A percentile compares a stretch with the other conserved stretches of the same genome.
Evolutionary conservation across 371 early-diverging fungal genomes (phyloP).

Genomic region (Mucor piriformis): DNA sequence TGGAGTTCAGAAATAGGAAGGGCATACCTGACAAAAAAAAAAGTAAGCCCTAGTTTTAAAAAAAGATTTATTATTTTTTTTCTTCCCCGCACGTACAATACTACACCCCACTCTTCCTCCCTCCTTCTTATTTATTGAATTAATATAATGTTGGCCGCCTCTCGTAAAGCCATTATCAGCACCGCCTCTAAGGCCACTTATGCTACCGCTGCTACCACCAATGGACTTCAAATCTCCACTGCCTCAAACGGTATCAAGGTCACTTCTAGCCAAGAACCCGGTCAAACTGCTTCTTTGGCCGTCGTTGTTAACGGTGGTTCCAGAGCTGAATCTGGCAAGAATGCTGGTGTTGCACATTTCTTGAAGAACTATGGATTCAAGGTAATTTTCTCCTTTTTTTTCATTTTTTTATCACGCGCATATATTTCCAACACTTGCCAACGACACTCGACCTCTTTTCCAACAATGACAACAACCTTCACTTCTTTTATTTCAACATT

Average conservation of each 20-base stretch:
- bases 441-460: neutral
- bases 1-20: too few relatives aligned
- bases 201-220: conserved; percentile 55
- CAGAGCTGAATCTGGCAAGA: conserved; percentile 75
- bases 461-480: neutral
- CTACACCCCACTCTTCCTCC: conserved; percentile 31
- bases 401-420: neutral
- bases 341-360: conserved; percentile 86
- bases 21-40: conserved; percentile 3
- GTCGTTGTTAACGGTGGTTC: conserved; percentile 90
- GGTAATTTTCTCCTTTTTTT: conserved; percentile 50
- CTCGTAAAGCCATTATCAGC: conserved; percentile 66
- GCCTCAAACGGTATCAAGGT: conserved; percentile 65
- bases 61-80: conserved; percentile 11
- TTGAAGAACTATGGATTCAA: conserved; percentile 92
- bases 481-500: too few relatives aligned
- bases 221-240: conserved; percentile 39
- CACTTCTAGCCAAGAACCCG: conserved; percentile 61
- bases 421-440: neutral
- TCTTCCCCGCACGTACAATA: conserved; percentile 25
- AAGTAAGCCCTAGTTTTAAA: conserved; percentile 29
- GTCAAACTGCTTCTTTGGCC: conserved; percentile 81
- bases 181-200: conserved; percentile 61
- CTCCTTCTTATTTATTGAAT: conserved; percentile 16
- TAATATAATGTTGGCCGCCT: conserved; percentile 60